Conservation (phyloP, 2,329 filamentous ascomycete species). For the Neofusicoccum ribis region DNA sequence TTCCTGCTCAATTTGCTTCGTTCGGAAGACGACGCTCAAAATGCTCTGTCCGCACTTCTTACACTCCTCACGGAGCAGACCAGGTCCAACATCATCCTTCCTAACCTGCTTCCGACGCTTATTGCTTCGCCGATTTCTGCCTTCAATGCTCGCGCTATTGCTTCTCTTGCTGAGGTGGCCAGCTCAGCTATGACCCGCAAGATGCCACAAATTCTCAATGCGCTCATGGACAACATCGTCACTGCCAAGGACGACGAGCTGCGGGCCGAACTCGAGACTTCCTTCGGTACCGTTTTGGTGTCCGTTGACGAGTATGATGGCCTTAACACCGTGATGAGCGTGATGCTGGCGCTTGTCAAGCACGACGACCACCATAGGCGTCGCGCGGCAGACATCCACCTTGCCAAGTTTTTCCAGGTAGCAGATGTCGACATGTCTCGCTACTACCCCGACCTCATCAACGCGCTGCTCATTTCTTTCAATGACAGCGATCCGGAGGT, state of each 20-base stretch:
- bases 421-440: conserved; percentile 86
- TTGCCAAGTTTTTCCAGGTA: conserved; percentile 82
- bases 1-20: conserved; percentile 87
- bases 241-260: conserved; percentile 73
- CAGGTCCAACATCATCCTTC: conserved; percentile 92
- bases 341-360: conserved; percentile 83
- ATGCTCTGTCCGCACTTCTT: conserved; percentile 86
- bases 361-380: conserved; percentile 88
- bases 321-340: conserved; percentile 92
- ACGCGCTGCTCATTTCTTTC: conserved; percentile 86
- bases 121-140: conserved; percentile 85
- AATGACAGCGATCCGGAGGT: conserved; percentile 82
- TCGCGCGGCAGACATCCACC: conserved; percentile 72
- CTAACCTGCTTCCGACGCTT: conserved; percentile 91
- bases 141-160: conserved; percentile 93
- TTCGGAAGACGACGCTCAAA: conserved; percentile 82
- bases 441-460: conserved; percentile 94
- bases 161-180: conserved; percentile 89
- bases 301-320: conserved; percentile 97
- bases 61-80: conserved; percentile 93
- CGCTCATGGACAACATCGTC: conserved; percentile 90
- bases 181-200: conserved; percentile 87
- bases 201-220: conserved; percentile 86
- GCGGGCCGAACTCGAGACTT: conserved; percentile 69
- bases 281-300: conserved; percentile 86